These are phyloP conservation scores for Adansonia rubrostipa DNA, from an alignment of 441 rosid genomes.

Conservation along the genomic window DNA sequence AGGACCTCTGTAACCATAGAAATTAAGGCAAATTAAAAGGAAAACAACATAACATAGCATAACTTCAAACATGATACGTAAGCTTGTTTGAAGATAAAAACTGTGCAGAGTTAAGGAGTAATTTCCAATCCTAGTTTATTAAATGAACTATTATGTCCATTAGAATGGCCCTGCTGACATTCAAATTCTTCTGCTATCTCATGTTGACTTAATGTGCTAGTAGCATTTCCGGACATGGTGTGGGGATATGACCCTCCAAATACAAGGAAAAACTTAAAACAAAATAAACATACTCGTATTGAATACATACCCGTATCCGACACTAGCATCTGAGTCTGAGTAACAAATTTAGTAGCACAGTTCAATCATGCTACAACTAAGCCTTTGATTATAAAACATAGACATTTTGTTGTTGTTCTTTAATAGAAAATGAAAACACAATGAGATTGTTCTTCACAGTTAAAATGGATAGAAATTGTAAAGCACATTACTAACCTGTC, in stretches of 20 bases:
- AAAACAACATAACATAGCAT: neutral
- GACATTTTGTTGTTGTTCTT: neutral
- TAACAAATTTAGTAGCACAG: neutral
- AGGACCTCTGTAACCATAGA: neutral
- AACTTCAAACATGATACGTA: neutral
- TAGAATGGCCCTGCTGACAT: neutral
- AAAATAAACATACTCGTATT: neutral
- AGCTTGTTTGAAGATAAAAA: neutral
- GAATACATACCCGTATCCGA: neutral
- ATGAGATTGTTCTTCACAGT: neutral
- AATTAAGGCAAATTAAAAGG: neutral
- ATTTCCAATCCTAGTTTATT: neutral
- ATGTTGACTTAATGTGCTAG: neutral
- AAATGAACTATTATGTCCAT: neutral
- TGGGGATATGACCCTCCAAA: neutral
- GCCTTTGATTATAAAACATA: neutral
- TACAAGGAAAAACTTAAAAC: neutral
- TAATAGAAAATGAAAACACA: neutral
- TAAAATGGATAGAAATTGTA: neutral
- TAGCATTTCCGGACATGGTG: too few species aligned
- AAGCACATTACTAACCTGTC: neutral
- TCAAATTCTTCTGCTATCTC: neutral
- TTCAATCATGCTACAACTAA: neutral
- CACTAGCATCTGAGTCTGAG: neutral
- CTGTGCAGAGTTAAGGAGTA: neutral